Evolutionary conservation across 2,329 filamentous ascomycete genomes (phyloP), one percentile per base, ranked within the genome.

Genomic region (Coniochaeta hoffmannii): DNA sequence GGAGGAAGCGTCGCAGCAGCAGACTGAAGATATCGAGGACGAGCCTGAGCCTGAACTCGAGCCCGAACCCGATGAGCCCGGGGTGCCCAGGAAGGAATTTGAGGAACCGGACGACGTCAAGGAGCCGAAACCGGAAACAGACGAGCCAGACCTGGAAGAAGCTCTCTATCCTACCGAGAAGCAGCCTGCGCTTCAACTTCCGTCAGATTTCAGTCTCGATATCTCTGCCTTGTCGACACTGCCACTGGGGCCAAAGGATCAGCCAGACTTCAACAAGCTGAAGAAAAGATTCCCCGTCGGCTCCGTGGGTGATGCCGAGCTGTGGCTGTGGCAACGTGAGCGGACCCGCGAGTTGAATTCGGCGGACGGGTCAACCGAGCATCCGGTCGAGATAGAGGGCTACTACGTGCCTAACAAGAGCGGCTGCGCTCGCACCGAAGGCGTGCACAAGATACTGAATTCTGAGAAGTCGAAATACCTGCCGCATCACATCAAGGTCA

Each of bases 381-480:
- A 69, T 2, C 66, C 63, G 4, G 64, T 66, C 3, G 56, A 58
- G 4, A 85, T 86, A 46, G 77, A 78, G 31, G 84, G 83, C 19
- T 86, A 86, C 64, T 97, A 97, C 66, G 89, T 97, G 38, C 85
- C 89, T 0, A 99, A 97, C 62, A 59, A 79, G 0, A 90, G 90
- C 10, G 94, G 94, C 32, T 89, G 85, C 63, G 94, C 94, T 56
- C 84, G 94, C 56, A 97, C 94, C 0, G 92, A 99, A 73, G 92
- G 91, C 28, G 86, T 91, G 65, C 93, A 95, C 76, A 96, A 93
- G 76, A 97, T 99, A 56, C 81, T 96, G 59, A 95, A 99, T 69
- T 90, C 90, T 0, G 94, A 99, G 70, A 99, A 99, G 76, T 96
- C 92, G 28, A 96, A 97, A 68, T 99, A 99, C 68, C 80, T 99